phyloP scores from a whole-genome alignment of 179 eudicot species.

The Gypsophila paniculata region DNA sequence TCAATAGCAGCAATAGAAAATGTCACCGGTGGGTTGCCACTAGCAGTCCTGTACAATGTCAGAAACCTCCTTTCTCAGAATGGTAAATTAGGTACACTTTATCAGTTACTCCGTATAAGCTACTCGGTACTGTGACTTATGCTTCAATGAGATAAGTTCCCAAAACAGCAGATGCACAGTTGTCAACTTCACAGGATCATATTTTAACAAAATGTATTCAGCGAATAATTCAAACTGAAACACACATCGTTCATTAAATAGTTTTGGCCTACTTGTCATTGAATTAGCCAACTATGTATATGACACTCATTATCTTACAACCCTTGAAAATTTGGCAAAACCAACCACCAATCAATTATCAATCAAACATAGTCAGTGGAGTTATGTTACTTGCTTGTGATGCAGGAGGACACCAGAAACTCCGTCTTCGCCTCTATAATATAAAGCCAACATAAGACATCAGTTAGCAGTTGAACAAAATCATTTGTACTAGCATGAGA shows the following conservation, averaged over 20 bases:
- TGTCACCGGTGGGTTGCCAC: slow-evolving; percentile 86
- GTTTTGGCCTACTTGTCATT: not conserved
- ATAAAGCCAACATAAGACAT: slow-evolving; percentile 22
- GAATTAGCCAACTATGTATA: slow-evolving; percentile 7
- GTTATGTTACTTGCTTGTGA: slow-evolving; percentile 82
- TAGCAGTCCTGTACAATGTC: slow-evolving; percentile 67
- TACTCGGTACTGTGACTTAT: not conserved
- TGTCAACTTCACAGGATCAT: slow-evolving; percentile 1
- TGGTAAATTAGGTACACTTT: not conserved
- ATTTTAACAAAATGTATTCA: slow-evolving; percentile 1
- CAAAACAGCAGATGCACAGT: not conserved
- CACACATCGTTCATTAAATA: not conserved
- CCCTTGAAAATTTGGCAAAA: slow-evolving; percentile 29
- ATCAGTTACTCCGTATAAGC: not conserved
- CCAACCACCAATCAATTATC: slow-evolving; percentile 27
- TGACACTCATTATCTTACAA: not conserved
- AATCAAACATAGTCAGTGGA: slow-evolving; percentile 32
- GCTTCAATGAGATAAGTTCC: not conserved
- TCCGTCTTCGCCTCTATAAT: slow-evolving; percentile 77
- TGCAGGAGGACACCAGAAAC: slow-evolving; percentile 95
- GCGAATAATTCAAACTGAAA: not conserved
- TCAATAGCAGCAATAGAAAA: slow-evolving; percentile 94
- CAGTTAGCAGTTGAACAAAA: slow-evolving; percentile 11
- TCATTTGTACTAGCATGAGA: slow-evolving; percentile 12
- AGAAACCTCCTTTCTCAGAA: slow-evolving; percentile 21